phyloP scores from a whole-genome alignment of 2,329 filamentous ascomycete genomes.

The Paracorniculantispora psalliotae region DNA sequence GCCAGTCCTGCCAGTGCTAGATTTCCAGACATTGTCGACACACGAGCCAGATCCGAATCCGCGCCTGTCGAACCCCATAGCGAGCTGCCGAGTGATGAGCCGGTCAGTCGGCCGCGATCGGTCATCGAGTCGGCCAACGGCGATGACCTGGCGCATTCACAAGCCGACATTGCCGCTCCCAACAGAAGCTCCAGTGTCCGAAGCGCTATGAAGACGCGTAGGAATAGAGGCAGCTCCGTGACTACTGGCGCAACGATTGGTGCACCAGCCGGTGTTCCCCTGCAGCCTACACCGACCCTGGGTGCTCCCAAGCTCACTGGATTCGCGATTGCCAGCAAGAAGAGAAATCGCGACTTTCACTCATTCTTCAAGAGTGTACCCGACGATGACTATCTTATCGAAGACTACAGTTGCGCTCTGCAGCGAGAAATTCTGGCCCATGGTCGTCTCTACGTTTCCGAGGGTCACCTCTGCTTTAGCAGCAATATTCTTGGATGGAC shows the following conservation, averaged over 20 bases:
- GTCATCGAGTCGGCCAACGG: constrained; percentile 45
- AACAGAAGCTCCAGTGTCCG: constrained; percentile 63
- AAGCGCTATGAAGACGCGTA: constrained; percentile 55
- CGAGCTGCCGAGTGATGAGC: constrained; percentile 30
- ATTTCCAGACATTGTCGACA: constrained; percentile 45
- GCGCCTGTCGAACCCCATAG: constrained; percentile 45
- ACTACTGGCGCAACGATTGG: constrained; percentile 63
- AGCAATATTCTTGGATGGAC: constrained; percentile 99
- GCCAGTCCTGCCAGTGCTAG: constrained; percentile 53
- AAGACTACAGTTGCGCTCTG: constrained; percentile 95
- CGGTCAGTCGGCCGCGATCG: constrained; percentile 42
- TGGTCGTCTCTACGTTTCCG: constrained; percentile 89
- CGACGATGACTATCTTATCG: constrained; percentile 95
- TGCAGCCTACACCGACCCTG: constrained; percentile 55
- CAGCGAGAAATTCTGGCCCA: constrained; percentile 94
- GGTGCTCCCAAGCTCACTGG: constrained; percentile 77
- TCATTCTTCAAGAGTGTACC: constrained; percentile 91
- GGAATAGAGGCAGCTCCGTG: constrained; percentile 79
- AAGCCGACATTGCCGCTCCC: constrained; percentile 57
- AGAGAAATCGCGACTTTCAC: constrained; percentile 94
- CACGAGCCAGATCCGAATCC: constrained; percentile 51
- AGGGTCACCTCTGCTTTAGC: constrained; percentile 96
- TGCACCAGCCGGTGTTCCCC: constrained; percentile 57
- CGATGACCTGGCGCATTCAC: constrained; percentile 57
- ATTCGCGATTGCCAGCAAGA: constrained; percentile 93